Percentiles rank a stretch among this genome's conserved stretches.
These are phyloP conservation scores for Arachis stenosperma DNA, from an alignment of 306 rosid genomes.

Conservation along the genomic window DNA sequence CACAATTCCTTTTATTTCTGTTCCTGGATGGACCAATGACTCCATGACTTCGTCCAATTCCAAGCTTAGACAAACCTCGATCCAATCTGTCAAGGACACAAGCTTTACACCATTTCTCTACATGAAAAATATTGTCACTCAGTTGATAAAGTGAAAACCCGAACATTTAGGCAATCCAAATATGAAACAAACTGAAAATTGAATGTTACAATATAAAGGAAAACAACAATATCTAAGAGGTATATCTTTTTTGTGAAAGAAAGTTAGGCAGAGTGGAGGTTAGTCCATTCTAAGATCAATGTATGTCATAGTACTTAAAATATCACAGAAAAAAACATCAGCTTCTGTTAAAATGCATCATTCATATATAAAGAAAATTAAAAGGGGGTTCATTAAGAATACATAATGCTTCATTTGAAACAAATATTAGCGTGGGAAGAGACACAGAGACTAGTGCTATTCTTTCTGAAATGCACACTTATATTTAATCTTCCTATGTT, in stretches of 20 bases:
- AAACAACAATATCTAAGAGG: neutral
- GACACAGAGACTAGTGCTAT: neutral
- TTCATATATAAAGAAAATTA: neutral
- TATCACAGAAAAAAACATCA: neutral
- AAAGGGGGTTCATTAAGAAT: neutral
- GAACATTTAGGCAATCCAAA: neutral
- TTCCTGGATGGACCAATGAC: slow-evolving; percentile 44
- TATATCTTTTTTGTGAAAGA: neutral
- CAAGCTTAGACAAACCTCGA: slow-evolving; percentile 90
- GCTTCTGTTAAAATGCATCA: neutral
- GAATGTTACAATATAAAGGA: neutral
- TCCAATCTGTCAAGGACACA: slow-evolving; percentile 91
- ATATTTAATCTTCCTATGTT: no score
- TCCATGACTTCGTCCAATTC: slow-evolving; percentile 78
- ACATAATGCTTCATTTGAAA: neutral
- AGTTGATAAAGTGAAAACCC: neutral
- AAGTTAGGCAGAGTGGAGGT: neutral
- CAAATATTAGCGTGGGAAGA: no score
- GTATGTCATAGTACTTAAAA: neutral
- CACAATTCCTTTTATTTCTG: slow-evolving; percentile 43
- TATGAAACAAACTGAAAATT: neutral
- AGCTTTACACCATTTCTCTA: slow-evolving; percentile 97
- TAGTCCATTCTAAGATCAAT: neutral
- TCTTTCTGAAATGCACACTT: no score
- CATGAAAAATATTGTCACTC: slow-evolving; percentile 18